A percentile compares a stretch with the other conserved stretches of the same genome.
Evolutionary conservation across 306 rosid genomes (phyloP).

Genomic region (Vicia faba): DNA sequence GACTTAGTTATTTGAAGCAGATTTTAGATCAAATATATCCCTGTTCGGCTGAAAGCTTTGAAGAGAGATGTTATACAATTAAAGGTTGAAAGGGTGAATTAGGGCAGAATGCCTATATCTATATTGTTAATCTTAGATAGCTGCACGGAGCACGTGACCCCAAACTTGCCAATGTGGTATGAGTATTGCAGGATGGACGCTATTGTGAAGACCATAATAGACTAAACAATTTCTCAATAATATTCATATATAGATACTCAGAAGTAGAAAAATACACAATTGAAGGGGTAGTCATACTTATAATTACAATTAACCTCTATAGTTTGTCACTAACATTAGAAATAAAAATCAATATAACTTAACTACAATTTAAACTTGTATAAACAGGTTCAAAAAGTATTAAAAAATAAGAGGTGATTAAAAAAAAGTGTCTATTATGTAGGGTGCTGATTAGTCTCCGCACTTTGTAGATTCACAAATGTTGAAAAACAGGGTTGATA

Average conservation of each 20-base stretch:
- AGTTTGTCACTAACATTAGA: not conserved
- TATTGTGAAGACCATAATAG: not conserved
- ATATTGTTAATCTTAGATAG: not conserved
- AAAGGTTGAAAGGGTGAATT: constrained; percentile 9
- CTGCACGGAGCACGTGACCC: not conserved
- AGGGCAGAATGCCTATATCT: constrained; percentile 1
- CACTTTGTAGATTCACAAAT: not conserved
- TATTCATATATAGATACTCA: not conserved
- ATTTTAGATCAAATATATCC: not conserved
- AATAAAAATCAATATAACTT: not conserved
- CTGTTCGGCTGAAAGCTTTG: not conserved
- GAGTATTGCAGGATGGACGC: not conserved
- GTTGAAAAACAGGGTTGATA: not conserved
- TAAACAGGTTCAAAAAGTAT: not conserved
- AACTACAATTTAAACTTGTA: not conserved
- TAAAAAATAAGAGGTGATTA: not conserved
- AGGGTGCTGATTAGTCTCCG: not conserved
- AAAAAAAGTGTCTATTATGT: not conserved
- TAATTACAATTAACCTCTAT: not conserved
- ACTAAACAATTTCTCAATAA: not conserved
- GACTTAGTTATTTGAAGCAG: not conserved
- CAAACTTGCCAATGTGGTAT: not conserved
- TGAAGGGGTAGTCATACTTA: not conserved
- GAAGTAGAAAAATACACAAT: not conserved
- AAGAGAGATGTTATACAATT: constrained; percentile 7